These are phyloP conservation scores for Leishmania mexicana DNA, from an alignment of 208 protist species.

Conservation along the genomic window DNA sequence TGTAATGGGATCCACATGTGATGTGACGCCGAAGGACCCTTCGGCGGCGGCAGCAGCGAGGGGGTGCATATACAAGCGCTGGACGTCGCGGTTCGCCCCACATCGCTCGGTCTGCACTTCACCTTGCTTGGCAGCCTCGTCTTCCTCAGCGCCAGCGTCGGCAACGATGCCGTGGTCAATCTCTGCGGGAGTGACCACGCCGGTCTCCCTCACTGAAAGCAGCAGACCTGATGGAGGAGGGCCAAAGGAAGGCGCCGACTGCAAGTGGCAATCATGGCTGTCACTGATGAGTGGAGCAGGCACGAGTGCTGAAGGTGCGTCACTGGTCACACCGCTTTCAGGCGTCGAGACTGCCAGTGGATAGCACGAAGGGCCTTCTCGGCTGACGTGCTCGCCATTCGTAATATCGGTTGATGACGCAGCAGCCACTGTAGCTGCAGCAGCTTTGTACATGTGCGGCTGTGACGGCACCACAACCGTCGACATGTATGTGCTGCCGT, in stretches of 20 bases:
- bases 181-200: background rate
- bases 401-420: background rate
- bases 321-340: background rate
- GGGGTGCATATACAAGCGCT: slow-evolving; percentile 17
- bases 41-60: slow-evolving; percentile 1
- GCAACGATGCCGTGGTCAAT: background rate
- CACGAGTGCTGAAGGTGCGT: background rate
- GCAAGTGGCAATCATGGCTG: background rate
- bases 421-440: background rate
- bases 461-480: background rate
- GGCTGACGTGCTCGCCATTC: background rate
- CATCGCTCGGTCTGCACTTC: background rate
- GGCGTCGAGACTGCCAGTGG: background rate
- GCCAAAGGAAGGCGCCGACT: background rate
- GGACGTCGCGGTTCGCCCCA: background rate
- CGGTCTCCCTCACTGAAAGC: background rate
- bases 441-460: background rate
- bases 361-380: background rate
- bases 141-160: slow-evolving; percentile 11
- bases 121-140: slow-evolving; percentile 9
- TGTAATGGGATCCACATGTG: slow-evolving; percentile 28
- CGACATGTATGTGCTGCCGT: background rate
- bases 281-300: background rate
- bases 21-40: background rate
- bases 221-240: background rate